These are phyloP conservation scores for Stephania yunnanensis DNA, from an alignment of 164 flowering plant genomes.

Conservation along the genomic window DNA sequence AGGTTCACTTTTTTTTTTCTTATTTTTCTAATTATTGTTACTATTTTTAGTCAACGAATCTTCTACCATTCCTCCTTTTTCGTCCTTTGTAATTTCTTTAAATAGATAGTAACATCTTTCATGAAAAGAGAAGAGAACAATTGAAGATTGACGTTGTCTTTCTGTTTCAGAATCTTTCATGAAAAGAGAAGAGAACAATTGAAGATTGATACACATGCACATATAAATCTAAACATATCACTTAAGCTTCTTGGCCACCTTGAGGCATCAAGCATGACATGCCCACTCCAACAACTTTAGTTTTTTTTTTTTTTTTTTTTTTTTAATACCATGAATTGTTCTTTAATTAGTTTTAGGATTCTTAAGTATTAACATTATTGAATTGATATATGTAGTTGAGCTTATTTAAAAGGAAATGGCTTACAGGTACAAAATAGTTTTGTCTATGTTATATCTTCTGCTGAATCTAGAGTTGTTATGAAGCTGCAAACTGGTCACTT, in stretches of 20 bases:
- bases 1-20: constrained; percentile 49
- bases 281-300: background rate
- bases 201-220: background rate
- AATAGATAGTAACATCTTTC: background rate
- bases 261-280: background rate
- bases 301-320: background rate
- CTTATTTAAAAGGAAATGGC: background rate
- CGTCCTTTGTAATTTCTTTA: background rate
- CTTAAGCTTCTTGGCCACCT: background rate
- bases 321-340: background rate
- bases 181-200: background rate
- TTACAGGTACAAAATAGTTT: background rate
- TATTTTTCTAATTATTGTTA: constrained; percentile 5
- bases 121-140: background rate
- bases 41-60: background rate
- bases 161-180: background rate
- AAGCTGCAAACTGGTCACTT: background rate
- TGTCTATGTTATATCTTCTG: background rate
- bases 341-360: background rate
- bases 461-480: background rate
- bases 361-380: too few relatives aligned
- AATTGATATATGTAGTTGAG: background rate
- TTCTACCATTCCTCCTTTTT: background rate
- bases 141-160: background rate
- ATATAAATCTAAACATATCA: background rate